Conservation (phyloP, 257 asterid species). For the Lithospermum erythrorhizon region DNA sequence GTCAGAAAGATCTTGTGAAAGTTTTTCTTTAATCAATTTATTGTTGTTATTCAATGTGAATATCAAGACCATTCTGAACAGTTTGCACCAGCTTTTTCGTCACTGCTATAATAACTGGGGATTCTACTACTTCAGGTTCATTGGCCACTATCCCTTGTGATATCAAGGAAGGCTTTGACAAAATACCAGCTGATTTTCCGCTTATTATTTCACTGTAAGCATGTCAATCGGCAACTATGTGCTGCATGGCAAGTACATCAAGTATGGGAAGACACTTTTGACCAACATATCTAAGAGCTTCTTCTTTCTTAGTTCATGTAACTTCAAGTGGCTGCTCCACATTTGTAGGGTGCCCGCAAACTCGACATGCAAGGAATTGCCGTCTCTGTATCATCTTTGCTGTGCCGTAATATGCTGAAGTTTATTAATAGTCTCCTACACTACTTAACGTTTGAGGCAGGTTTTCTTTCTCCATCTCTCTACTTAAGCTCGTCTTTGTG, state of each 20-base stretch:
- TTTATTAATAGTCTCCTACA: slow-evolving; percentile 91
- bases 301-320: slow-evolving; percentile 9
- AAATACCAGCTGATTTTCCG: slow-evolving; percentile 87
- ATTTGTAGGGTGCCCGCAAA: slow-evolving; percentile 68
- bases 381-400: slow-evolving; percentile 80
- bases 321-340: neutral
- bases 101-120: neutral
- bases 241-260: slow-evolving; percentile 98
- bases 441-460: slow-evolving; percentile 90
- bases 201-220: slow-evolving; percentile 87
- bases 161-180: slow-evolving; percentile 80
- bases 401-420: slow-evolving; percentile 92
- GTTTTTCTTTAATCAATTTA: neutral
- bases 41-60: neutral
- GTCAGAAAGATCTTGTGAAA: neutral
- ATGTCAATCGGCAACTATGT: slow-evolving; percentile 92
- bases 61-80: neutral
- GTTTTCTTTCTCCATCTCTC: slow-evolving; percentile 9
- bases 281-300: slow-evolving; percentile 8
- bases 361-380: slow-evolving; percentile 94
- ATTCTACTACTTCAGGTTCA: slow-evolving; percentile 48
- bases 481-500: slow-evolving; percentile 5
- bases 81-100: neutral
- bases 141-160: slow-evolving; percentile 94
- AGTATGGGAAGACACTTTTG: slow-evolving; percentile 24